Conservation (phyloP, 768 basidiomycete genomes). For the Leucosporidium yakuticum region DNA sequence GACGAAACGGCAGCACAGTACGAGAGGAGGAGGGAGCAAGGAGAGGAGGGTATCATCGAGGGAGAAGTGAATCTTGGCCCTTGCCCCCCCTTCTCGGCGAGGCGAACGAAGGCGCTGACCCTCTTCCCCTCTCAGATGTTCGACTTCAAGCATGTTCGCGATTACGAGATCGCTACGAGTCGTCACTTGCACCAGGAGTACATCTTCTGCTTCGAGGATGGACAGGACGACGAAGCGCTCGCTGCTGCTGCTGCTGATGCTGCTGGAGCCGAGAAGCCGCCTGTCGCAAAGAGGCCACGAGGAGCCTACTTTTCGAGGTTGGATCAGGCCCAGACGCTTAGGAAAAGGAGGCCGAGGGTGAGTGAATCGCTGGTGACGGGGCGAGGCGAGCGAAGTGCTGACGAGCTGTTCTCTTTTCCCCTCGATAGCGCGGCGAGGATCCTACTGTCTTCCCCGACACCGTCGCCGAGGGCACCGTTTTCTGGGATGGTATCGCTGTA, state of each 20-base stretch:
- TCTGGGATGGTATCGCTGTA: constrained; percentile 30
- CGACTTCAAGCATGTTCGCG: constrained; percentile 31
- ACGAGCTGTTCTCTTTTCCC: not conserved
- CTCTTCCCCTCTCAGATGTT: constrained; percentile 5
- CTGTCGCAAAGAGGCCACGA: constrained; percentile 10
- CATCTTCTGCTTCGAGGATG: constrained; percentile 27
- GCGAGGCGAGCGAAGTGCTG: not conserved
- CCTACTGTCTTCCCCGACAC: constrained; percentile 2
- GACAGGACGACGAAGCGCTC: constrained; percentile 7
- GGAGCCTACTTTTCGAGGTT: constrained; percentile 34
- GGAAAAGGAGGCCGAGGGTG: constrained; percentile 31
- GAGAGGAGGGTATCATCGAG: constrained; percentile 1
- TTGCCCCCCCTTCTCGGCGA: too few relatives aligned
- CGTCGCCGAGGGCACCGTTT: constrained; percentile 9
- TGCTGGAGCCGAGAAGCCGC: constrained; percentile 8
- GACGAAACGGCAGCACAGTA: constrained; percentile 22
- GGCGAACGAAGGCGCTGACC: not conserved
- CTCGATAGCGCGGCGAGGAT: constrained; percentile 21
- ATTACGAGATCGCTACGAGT: constrained; percentile 23
- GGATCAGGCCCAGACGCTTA: not conserved
- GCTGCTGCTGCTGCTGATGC: constrained; percentile 12
- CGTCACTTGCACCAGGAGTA: constrained; percentile 25
- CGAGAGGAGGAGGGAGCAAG: constrained; percentile 1
- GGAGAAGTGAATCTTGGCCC: constrained; percentile 13
- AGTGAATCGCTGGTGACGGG: not conserved